These are phyloP conservation scores for Bryum argenteum DNA, from an alignment of 225 moss, liverwort and hornwort genomes.

Conservation along the genomic window DNA sequence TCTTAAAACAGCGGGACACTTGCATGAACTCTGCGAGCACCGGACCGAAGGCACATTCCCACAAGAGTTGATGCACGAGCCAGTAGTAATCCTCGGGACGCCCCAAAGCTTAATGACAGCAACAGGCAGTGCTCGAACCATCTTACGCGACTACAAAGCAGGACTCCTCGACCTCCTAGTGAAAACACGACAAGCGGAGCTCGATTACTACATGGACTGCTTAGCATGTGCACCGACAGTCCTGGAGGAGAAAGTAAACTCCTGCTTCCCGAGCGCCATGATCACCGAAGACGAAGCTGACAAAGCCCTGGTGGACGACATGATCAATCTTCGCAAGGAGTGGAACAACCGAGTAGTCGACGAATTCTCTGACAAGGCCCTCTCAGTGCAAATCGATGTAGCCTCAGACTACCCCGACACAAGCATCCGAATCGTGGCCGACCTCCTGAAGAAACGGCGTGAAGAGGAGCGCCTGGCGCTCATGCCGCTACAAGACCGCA, in stretches of 20 bases:
- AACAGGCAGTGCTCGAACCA: constrained; percentile 39
- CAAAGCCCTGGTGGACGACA: constrained; percentile 50
- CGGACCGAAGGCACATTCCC: constrained; percentile 45
- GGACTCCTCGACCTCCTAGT: constrained; percentile 57
- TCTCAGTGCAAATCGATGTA: constrained; percentile 58
- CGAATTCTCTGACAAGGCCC: constrained; percentile 58
- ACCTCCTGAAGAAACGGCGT: constrained; percentile 54
- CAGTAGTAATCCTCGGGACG: constrained; percentile 46
- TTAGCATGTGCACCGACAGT: constrained; percentile 50
- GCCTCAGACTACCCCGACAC: constrained; percentile 46
- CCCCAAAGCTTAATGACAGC: constrained; percentile 40
- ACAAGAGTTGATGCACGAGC: constrained; percentile 36
- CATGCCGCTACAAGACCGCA: constrained; percentile 65
- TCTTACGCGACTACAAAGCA: constrained; percentile 49
- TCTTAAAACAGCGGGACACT: constrained; percentile 47
- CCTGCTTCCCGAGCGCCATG: constrained; percentile 62
- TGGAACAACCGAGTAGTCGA: constrained; percentile 66
- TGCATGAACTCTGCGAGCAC: constrained; percentile 47
- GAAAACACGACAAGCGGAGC: constrained; percentile 58
- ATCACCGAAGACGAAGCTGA: constrained; percentile 67
- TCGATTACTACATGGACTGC: constrained; percentile 70
- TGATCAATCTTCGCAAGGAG: constrained; percentile 57
- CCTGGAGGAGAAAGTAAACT: constrained; percentile 53
- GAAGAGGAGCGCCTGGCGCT: constrained; percentile 60
- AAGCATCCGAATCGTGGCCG: constrained; percentile 52